Evolutionary conservation across 23 red algal genomes (phyloP).

Genomic region (Gracilaria domingensis): DNA sequence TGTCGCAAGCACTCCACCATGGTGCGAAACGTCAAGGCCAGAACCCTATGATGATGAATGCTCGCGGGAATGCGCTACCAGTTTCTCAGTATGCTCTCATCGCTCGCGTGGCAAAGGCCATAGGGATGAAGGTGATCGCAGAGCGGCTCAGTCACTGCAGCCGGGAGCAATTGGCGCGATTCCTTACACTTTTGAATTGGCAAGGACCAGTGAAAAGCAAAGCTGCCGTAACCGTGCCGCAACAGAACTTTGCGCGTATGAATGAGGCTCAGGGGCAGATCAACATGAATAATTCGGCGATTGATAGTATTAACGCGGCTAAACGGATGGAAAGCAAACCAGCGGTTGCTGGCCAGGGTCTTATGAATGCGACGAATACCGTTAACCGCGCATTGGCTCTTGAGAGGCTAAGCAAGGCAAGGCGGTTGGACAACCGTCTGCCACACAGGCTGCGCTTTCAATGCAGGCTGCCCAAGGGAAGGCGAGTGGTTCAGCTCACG

Average conservation of each 20-base stretch:
- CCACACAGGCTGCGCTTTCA: neutral
- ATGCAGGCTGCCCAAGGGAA: neutral
- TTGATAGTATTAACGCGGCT: neutral
- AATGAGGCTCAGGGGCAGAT: constrained; percentile 22
- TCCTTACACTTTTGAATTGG: neutral
- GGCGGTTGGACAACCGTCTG: neutral
- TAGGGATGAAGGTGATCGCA: neutral
- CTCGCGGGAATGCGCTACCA: neutral
- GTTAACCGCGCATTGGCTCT: neutral
- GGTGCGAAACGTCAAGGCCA: neutral
- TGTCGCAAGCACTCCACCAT: neutral
- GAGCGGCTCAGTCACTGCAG: neutral
- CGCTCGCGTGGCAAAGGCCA: neutral
- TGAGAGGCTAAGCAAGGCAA: neutral
- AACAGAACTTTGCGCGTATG: neutral
- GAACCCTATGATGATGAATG: neutral
- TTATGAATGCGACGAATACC: neutral
- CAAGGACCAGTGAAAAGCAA: neutral
- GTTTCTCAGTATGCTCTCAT: neutral
- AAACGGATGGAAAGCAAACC: constrained; percentile 16
- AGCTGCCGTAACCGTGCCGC: neutral
- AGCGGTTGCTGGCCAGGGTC: neutral
- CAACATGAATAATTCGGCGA: neutral
- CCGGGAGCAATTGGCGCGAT: neutral
- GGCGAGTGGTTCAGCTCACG: neutral